Base-by-base conservation (phyloP, 1,284 basidiomycete species). In the Microbotryum saponariae region DNA sequence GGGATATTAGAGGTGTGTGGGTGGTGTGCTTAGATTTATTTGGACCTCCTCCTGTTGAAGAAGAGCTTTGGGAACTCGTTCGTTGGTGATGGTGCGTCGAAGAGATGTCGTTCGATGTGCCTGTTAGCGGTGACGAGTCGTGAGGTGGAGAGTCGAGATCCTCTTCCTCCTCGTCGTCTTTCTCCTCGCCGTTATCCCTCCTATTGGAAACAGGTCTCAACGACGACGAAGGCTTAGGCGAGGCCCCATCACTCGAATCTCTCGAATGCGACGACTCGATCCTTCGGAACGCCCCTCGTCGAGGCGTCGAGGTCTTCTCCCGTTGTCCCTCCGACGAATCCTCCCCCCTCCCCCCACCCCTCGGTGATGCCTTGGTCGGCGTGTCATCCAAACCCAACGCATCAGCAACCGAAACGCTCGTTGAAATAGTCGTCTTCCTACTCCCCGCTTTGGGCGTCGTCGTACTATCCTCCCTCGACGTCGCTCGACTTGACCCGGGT, bases 31-130 rank as follows among this genome's bases (percentile, higher is more conserved):
- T 31, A 8, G 8, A 31, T 31, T 31, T 50, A n/a, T 27, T 21
- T 14, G 20, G 20, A 51, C 1, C 20, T 49, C 23, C 44, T 2
- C 23, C 45, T 49, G 4, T 51, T 20, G n/a, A 58, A 53, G n/a
- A 53, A 18, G 58, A 65, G 62, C 3, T 60, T 60, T 1, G 63
- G 58, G 0, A 58, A 54, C 25, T 65, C 60, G 42, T 46, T 55
- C 14, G 64, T 65, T 7, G 60, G 55, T 1, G 63, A 60, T 0
- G 55, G 46, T 4, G 54, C 51, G 49, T 57, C 48, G 51, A 58
- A 54, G 0, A 45, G 48, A 18, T 51, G 29, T 50, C 23, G 14
- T 5, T 23, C 20, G 29, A 50, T 50, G 21, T 12, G 14, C 27
- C 27, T 14, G 20, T 21, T n/a, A 18, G 21, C 8, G 48, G 21